Base-by-base conservation (phyloP, 768 basidiomycete genomes). In the Boletus coccyginus region DNA sequence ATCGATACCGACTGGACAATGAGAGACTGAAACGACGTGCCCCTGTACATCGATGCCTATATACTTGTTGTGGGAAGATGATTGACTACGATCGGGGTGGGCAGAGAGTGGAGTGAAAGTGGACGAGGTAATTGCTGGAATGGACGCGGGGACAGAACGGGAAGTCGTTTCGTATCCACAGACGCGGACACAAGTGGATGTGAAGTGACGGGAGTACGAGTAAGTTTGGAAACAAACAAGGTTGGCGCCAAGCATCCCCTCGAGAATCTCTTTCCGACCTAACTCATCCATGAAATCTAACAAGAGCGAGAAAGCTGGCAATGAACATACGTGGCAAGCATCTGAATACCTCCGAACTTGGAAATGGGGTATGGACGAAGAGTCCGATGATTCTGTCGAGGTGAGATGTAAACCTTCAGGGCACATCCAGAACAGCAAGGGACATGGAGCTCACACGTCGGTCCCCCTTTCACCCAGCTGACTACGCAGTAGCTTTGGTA, bases 291-390 rank as follows among this genome's bases (percentile, higher is more conserved):
- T 61, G 41, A 64, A 36, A 59, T 45, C 11, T 24, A 21, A 35
- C 14, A 21, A 35, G 41, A 19, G 35, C 7, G n/a, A 27, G n/a
- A 1, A 58, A 27, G 17, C 3, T 2, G 19, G 5, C 0, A 16
- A 16, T 14, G 33, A 16, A 82, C 88, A 71, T 62, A 90, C 92
- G 85, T 3, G 94, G 94, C 41, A 97, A 75, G 72, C 92, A 96
- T 53, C 95, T 80, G 80, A 98, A 99, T 61, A 98, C 89, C 68
- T 99, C 96, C 58, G 89, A 92, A 69, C 88, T 92, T 6, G 96
- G 96, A 87, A 98, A 98, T 13, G 96, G 95, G 1, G 96, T 98
- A 74, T 99, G 96, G 44, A 98, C 89, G 74, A 98, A 99, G 58
- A 99, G 82, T 5, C 95, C 96, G 41, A 96, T 77, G 57, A 87